Evolutionary conservation across 2,329 filamentous ascomycete species (phyloP).

Genomic region (Colletotrichum higginsianum): DNA sequence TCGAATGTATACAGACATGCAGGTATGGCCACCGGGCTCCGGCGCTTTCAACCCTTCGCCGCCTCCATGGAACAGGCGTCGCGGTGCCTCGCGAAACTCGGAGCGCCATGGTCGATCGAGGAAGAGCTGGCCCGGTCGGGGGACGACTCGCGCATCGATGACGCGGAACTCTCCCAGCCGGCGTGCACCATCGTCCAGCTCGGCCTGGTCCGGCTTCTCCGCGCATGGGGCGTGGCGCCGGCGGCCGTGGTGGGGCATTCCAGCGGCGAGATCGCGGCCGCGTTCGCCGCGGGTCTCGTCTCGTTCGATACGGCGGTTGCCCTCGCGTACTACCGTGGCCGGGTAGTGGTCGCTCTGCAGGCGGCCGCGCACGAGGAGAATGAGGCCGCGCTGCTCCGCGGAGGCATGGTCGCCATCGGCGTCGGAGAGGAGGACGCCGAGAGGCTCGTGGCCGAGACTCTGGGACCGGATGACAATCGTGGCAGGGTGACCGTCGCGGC

Average conservation of each 20-base stretch:
- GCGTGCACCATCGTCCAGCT: slow-evolving; percentile 57
- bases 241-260: slow-evolving; percentile 50
- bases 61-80: slow-evolving; percentile 45
- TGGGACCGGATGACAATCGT: slow-evolving; percentile 18
- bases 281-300: slow-evolving; percentile 49
- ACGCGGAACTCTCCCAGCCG: slow-evolving; percentile 52
- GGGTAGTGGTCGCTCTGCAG: background rate
- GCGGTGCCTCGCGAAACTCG: slow-evolving; percentile 45
- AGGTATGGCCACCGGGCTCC: slow-evolving; percentile 10
- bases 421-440: slow-evolving; percentile 43
- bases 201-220: slow-evolving; percentile 52
- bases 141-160: slow-evolving; percentile 45
- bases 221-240: slow-evolving; percentile 47
- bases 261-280: slow-evolving; percentile 54
- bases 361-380: background rate
- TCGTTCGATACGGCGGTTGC: slow-evolving; percentile 44
- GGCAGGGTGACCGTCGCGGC: slow-evolving; percentile 48
- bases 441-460: slow-evolving; percentile 12
- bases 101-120: slow-evolving; percentile 47
- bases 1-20: background rate
- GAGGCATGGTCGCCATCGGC: slow-evolving; percentile 47
- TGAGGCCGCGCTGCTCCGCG: slow-evolving; percentile 28
- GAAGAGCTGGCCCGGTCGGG: slow-evolving; percentile 47
- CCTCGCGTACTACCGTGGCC: slow-evolving; percentile 10
- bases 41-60: slow-evolving; percentile 26